A percentile compares a stretch with the other conserved stretches of the same genome.
These are phyloP conservation scores for Fusarium miscanthi DNA, from an alignment of 2,329 filamentous ascomycete species.

Conservation along the genomic window DNA sequence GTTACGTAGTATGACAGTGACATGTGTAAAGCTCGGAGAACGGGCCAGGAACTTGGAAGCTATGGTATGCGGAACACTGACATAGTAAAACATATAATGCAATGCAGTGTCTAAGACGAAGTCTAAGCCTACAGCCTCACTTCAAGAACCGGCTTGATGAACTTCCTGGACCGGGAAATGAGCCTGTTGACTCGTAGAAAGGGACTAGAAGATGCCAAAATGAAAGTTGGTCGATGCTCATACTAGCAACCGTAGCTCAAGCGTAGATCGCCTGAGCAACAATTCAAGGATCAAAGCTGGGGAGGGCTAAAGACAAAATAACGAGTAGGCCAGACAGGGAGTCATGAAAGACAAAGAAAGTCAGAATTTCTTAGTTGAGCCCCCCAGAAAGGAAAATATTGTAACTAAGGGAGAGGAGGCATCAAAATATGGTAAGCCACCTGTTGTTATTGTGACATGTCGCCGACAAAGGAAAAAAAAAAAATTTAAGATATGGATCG, in stretches of 20 bases:
- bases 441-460: slow-evolving; percentile 23
- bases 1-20: slow-evolving; percentile 19
- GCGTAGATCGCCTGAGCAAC: slow-evolving; percentile 40
- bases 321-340: slow-evolving; percentile 27
- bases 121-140: slow-evolving; percentile 39
- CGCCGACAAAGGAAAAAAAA: slow-evolving; percentile 25
- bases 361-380: neutral
- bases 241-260: slow-evolving; percentile 24
- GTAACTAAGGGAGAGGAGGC: slow-evolving; percentile 27
- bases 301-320: slow-evolving; percentile 19
- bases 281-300: slow-evolving; percentile 28
- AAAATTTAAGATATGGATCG: slow-evolving; percentile 21
- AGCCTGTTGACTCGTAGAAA: slow-evolving; percentile 29
- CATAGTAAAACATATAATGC: slow-evolving; percentile 36
- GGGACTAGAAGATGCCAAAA: slow-evolving; percentile 18
- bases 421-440: slow-evolving; percentile 22
- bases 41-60: slow-evolving; percentile 26
- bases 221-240: slow-evolving; percentile 28
- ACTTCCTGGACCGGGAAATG: slow-evolving; percentile 39
- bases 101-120: slow-evolving; percentile 23
- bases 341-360: slow-evolving; percentile 16
- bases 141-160: slow-evolving; percentile 22
- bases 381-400: slow-evolving; percentile 12
- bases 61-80: slow-evolving; percentile 29
- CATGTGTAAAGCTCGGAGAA: slow-evolving; percentile 6